A percentile compares a stretch with the other conserved stretches of the same genome.
These are phyloP conservation scores for Alternaria ethzedia DNA, from an alignment of 2,329 filamentous ascomycete species.

Conservation along the genomic window DNA sequence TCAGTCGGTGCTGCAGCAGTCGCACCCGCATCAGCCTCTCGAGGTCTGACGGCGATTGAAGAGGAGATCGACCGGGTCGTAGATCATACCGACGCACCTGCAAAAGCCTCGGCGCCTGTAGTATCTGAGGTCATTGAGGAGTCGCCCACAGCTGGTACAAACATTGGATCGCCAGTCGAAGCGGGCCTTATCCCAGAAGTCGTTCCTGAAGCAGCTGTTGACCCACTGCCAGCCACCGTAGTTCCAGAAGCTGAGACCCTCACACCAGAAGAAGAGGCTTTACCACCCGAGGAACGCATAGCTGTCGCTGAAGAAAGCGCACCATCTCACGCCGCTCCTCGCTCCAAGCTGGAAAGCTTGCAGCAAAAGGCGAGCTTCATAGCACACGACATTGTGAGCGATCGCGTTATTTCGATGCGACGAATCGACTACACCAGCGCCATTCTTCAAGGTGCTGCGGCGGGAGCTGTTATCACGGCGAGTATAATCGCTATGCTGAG, in stretches of 20 bases:
- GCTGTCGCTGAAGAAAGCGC: constrained; percentile 21
- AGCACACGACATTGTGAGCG: constrained; percentile 51
- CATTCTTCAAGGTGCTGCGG: constrained; percentile 53
- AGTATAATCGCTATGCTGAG: constrained; percentile 33
- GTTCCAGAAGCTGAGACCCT: constrained; percentile 6
- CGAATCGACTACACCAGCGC: constrained; percentile 55
- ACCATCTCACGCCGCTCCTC: constrained; percentile 11
- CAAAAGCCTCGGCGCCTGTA: constrained; percentile 3
- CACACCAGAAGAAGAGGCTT: constrained; percentile 12
- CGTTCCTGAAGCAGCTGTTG: background rate
- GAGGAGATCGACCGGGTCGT: constrained; percentile 25
- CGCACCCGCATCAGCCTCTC: background rate
- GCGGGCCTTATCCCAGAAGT: constrained; percentile 5
- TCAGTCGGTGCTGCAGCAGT: constrained; percentile 5
- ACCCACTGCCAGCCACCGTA: constrained; percentile 10
- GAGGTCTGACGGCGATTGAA: constrained; percentile 21
- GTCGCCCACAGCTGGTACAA: constrained; percentile 11
- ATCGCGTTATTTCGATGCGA: constrained; percentile 53
- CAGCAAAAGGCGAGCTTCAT: constrained; percentile 26
- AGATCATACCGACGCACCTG: constrained; percentile 10
- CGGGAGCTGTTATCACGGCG: constrained; percentile 47
- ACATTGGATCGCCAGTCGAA: constrained; percentile 1
- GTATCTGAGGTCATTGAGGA: constrained; percentile 14
- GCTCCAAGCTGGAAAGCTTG: constrained; percentile 23
- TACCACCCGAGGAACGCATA: constrained; percentile 19